These are phyloP conservation scores for Backusella liffmaniae DNA, from an alignment of 192 early-diverging fungal species.

Conservation along the genomic window DNA sequence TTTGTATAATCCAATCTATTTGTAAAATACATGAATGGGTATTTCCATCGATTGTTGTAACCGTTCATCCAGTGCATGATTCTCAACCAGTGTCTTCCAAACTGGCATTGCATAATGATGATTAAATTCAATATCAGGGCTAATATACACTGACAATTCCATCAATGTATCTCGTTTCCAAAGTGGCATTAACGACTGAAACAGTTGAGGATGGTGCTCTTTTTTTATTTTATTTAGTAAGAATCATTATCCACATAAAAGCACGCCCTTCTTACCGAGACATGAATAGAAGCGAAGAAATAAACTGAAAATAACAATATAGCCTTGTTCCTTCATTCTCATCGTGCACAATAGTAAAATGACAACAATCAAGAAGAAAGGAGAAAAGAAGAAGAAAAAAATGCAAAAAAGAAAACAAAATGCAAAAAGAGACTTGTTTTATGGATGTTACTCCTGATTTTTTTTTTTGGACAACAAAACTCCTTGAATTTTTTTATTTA, in stretches of 20 bases:
- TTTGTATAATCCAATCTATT: not conserved
- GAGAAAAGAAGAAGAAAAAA: not conserved
- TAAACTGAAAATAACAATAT: not conserved
- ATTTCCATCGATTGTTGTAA: not conserved
- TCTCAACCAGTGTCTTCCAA: constrained; percentile 43
- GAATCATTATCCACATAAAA: too few relatives aligned
- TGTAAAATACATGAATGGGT: constrained; percentile 8
- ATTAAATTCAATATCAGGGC: constrained; percentile 42
- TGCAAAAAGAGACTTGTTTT: not conserved
- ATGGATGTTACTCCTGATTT: not conserved
- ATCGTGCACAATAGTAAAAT: not conserved
- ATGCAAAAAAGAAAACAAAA: not conserved
- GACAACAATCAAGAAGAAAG: not conserved
- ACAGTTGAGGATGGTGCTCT: not conserved
- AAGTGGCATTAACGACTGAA: constrained; percentile 20
- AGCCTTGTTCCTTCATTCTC: not conserved
- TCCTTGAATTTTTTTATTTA: not conserved
- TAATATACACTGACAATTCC: constrained; percentile 49
- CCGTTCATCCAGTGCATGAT: not conserved
- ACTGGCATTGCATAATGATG: constrained; percentile 36
- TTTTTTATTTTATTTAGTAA: not conserved
- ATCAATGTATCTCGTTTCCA: constrained; percentile 28
- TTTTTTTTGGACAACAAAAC: not conserved
- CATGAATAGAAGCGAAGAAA: not conserved
- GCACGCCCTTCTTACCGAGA: not conserved